phyloP scores from a whole-genome alignment of 2,329 filamentous ascomycete species.

The Cadophora gregata region DNA sequence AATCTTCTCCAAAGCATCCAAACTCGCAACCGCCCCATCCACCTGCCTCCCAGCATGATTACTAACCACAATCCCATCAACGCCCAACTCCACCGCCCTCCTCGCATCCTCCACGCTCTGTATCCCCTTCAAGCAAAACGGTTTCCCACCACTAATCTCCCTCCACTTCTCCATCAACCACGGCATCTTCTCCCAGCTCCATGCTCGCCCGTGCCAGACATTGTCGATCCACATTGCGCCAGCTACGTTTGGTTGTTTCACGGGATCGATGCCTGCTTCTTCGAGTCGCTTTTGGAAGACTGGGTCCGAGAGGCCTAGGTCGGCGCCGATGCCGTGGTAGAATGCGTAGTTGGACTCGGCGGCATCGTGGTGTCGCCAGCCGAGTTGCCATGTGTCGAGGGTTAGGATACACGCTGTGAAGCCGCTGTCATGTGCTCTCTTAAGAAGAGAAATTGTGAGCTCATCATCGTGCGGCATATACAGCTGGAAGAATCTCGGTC shows the following conservation, averaged over 20 bases:
- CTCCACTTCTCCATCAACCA: conserved; percentile 68
- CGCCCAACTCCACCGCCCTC: conserved; percentile 61
- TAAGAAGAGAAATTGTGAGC: conserved; percentile 60
- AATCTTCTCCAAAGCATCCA: conserved; percentile 66
- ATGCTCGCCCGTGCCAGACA: conserved; percentile 68
- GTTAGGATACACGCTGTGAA: conserved; percentile 65
- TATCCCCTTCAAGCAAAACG: conserved; percentile 68
- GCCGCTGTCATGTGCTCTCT: conserved; percentile 58
- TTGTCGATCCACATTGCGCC: conserved; percentile 66
- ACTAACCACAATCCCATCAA: conserved; percentile 65
- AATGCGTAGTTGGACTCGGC: conserved; percentile 65
- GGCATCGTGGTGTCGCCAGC: conserved; percentile 65
- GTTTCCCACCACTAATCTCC: conserved; percentile 60
- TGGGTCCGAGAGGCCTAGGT: conserved; percentile 63
- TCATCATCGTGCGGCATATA: conserved; percentile 70
- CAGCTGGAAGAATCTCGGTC: conserved; percentile 65
- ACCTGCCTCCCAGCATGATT: conserved; percentile 62
- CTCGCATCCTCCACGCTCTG: conserved; percentile 63
- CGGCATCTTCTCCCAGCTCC: conserved; percentile 66
- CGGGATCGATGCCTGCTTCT: conserved; percentile 58
- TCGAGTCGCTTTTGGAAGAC: conserved; percentile 61
- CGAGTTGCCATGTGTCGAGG: conserved; percentile 68
- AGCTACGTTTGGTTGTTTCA: conserved; percentile 57
- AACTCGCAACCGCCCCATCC: conserved; percentile 55
- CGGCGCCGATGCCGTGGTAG: conserved; percentile 64